Evolutionary conservation across 495 filamentous ascomycete species (phyloP), one percentile per base, ranked within the genome.

Genomic region (Penicillium argentinense): DNA sequence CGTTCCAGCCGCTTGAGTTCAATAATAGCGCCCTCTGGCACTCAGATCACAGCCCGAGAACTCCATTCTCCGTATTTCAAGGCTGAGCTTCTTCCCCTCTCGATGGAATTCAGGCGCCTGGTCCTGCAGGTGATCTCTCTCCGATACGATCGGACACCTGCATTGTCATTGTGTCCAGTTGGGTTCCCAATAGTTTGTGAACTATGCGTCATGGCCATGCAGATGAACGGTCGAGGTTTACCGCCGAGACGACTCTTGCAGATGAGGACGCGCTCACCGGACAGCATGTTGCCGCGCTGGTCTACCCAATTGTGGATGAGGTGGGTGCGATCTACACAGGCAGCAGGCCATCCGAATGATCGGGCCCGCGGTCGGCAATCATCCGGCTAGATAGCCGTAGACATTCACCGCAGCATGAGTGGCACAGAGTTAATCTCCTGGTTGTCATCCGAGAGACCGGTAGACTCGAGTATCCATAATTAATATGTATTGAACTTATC

Each of bases 1-100:
- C 30, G 25, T 42, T 16, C 9, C 32, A 25, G 3, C 17, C 37
- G 22, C 30, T 45, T 34, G 22, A 16, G 25, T 41, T 48, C 37
- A 25, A 48, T 41, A 34, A 21, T 18, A 18, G 5, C n/a, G n/a
- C n/a, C n/a, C n/a, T n/a, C n/a, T n/a, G n/a, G n/a, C n/a, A n/a
- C n/a, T n/a, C n/a, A n/a, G n/a, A n/a, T n/a, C n/a, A 11, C 11
- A 26, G 25, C 11, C 5, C 21, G 29, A 5, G 3, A 19, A 36
- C 16, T 7, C 9, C 9, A 11, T 24, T 16, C 19, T 34, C 12
- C 27, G 17, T 25, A 26, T 26, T 5, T n/a, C n/a, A n/a, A n/a
- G n/a, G n/a, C n/a, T n/a, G n/a, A n/a, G n/a, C n/a, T n/a, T n/a
- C n/a, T n/a, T n/a, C n/a, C n/a, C n/a, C n/a, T n/a, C n/a, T n/a